phyloP scores from a whole-genome alignment of 805 yeast genomes.

The Spathaspora arborariae region DNA sequence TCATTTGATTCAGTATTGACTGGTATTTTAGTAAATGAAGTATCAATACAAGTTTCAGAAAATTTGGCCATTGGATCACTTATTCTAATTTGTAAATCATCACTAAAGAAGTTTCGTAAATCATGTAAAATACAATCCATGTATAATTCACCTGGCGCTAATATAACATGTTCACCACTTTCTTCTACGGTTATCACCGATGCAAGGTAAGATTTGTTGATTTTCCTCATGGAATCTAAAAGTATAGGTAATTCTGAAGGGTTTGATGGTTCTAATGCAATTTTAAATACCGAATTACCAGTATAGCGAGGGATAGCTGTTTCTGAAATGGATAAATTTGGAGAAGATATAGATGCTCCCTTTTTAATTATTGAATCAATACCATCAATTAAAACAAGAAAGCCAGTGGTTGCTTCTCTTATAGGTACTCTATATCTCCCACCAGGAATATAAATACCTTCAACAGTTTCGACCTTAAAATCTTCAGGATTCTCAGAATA shows the following conservation, averaged over 20 bases:
- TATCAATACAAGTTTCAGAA: constrained; percentile 67
- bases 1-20: constrained; percentile 54
- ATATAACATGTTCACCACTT: constrained; percentile 78
- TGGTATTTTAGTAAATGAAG: constrained; percentile 61
- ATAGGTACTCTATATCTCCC: constrained; percentile 67
- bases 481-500: constrained; percentile 53
- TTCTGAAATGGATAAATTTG: constrained; percentile 8
- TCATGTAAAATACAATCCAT: constrained; percentile 82
- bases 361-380: constrained; percentile 54
- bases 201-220: constrained; percentile 63
- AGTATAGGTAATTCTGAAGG: constrained; percentile 78
- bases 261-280: constrained; percentile 76
- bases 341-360: constrained; percentile 51
- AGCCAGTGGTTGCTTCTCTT: constrained; percentile 55
- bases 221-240: constrained; percentile 61
- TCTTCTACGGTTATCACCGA: constrained; percentile 73
- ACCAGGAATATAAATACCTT: constrained; percentile 51
- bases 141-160: constrained; percentile 85
- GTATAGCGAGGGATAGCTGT: constrained; percentile 42
- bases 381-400: constrained; percentile 66
- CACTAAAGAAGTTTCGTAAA: constrained; percentile 56
- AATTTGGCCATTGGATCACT: constrained; percentile 83
- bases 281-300: constrained; percentile 61
- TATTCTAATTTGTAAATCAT: constrained; percentile 66
- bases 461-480: constrained; percentile 36